Conservation (phyloP, 164 flowering plant genomes). For the Umbilicus rupestris region DNA sequence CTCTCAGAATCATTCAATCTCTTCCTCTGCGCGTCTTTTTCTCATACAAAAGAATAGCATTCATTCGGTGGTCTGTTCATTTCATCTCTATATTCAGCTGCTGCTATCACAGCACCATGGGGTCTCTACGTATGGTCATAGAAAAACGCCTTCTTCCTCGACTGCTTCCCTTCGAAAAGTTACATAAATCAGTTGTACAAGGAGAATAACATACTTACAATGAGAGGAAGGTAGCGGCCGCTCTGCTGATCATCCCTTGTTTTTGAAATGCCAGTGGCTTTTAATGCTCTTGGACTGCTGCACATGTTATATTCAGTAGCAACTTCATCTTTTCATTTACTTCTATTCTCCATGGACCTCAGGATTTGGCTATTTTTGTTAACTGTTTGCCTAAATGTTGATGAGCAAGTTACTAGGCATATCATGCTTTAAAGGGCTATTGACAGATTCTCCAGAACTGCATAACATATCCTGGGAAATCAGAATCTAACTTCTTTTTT, state of each 20-base stretch:
- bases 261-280: neutral
- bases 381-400: constrained; percentile 12
- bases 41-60: constrained; percentile 3
- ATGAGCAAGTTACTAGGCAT: constrained; percentile 20
- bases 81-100: neutral
- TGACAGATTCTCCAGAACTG: constrained; percentile 32
- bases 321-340: neutral
- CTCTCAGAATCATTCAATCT: neutral
- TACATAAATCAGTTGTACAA: constrained; percentile 1
- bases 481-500: constrained; percentile 31
- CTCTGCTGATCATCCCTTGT: neutral
- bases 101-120: constrained; percentile 1
- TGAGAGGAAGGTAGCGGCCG: neutral
- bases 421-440: constrained; percentile 23
- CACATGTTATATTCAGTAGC: neutral
- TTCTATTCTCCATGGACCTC: neutral
- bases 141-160: no score
- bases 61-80: neutral
- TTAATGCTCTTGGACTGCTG: neutral
- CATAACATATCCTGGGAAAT: constrained; percentile 29
- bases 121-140: neutral
- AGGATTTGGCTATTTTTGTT: neutral
- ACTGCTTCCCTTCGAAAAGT: neutral
- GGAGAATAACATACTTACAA: neutral
- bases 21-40: constrained; percentile 4